Conservation (phyloP, 805 yeast species). For the Cyberlindnera subsufficiens region DNA sequence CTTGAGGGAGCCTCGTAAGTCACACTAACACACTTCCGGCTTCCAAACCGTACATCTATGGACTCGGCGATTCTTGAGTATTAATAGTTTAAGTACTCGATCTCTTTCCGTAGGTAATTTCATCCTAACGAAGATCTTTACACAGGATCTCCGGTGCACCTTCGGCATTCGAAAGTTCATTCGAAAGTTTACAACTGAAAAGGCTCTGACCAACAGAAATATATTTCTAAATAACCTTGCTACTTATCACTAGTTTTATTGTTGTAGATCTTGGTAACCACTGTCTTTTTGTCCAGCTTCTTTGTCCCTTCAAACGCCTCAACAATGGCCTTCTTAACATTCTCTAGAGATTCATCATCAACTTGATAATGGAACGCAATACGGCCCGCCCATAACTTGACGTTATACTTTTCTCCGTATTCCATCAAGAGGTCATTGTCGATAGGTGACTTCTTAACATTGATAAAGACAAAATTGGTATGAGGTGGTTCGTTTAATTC, state of each 20-base stretch:
- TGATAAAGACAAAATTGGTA: constrained; percentile 79
- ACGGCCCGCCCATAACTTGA: constrained; percentile 59
- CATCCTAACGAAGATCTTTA: no score
- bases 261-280: constrained; percentile 7
- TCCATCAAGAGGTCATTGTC: constrained; percentile 49
- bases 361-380: constrained; percentile 49
- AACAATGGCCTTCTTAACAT: constrained; percentile 26
- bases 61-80: no score
- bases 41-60: no score
- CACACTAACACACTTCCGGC: no score
- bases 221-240: no score
- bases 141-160: no score
- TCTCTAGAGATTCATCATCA: constrained; percentile 15
- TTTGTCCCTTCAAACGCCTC: constrained; percentile 31
- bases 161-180: no score
- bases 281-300: background rate
- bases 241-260: background rate
- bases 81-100: no score
- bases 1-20: no score
- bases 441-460: constrained; percentile 41
- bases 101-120: no score
- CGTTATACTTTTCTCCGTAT: constrained; percentile 48
- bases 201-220: no score
- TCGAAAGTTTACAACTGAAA: no score
- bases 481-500: constrained; percentile 64